A percentile compares a stretch with the other conserved stretches of the same genome.
Evolutionary conservation across 345 rosid genomes (phyloP).

Genomic region (Hibiscus mutabilis): DNA sequence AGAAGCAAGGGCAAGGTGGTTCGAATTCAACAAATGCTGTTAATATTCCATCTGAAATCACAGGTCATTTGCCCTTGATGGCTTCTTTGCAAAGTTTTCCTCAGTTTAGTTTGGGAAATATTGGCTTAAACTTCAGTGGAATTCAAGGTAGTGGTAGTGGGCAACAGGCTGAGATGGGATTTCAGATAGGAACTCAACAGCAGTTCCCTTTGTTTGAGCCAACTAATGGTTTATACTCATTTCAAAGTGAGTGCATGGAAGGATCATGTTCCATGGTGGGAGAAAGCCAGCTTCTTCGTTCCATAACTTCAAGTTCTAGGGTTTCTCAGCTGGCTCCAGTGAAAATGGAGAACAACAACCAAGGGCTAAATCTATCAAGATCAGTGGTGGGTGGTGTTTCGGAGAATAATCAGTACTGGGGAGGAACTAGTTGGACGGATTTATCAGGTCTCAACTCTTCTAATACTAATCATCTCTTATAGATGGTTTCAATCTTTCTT

Average conservation of each 20-base stretch:
- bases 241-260: conserved; percentile 37
- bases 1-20: conserved; percentile 26
- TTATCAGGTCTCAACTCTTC: conserved; percentile 43
- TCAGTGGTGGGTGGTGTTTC: conserved; percentile 23
- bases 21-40: conserved; percentile 28
- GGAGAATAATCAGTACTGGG: conserved; percentile 42
- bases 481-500: conserved; percentile 5
- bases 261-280: conserved; percentile 31
- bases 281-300: conserved; percentile 17
- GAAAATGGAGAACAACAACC: conserved; percentile 47
- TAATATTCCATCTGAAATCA: conserved; percentile 27
- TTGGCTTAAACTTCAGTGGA: conserved; percentile 48
- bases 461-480: conserved; percentile 25
- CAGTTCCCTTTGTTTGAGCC: conserved; percentile 51
- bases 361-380: conserved; percentile 32
- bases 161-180: conserved; percentile 36
- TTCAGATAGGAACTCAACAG: conserved; percentile 34
- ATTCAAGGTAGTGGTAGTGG: conserved; percentile 4
- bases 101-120: conserved; percentile 37
- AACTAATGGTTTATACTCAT: conserved; percentile 27
- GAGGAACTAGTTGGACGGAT: conserved; percentile 36
- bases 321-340: conserved; percentile 46
- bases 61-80: conserved; percentile 41
- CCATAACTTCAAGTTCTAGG: conserved; percentile 41
- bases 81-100: conserved; percentile 36